Percentiles rank a stretch among this genome's conserved stretches.
phyloP scores from a whole-genome alignment of 345 rosid species.

The Linum trigynum region DNA sequence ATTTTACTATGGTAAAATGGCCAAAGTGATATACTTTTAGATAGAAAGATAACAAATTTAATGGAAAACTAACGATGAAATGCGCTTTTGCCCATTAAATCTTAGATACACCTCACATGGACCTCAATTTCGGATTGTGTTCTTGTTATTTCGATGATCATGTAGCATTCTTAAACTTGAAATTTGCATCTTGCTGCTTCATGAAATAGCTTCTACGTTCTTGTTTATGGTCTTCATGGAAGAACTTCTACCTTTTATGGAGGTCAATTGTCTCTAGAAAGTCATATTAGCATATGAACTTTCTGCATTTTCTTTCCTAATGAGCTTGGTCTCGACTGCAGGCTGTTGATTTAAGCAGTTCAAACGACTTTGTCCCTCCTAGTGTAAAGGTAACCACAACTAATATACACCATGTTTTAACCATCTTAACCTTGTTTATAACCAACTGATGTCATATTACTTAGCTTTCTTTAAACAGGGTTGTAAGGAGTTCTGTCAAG shows the following conservation, averaged over 20 bases:
- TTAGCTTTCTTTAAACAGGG: constrained; percentile 39
- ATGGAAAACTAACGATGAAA: neutral
- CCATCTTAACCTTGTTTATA: constrained; percentile 12
- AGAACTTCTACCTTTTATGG: no score
- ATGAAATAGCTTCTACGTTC: no score
- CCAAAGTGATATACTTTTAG: neutral
- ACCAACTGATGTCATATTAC: constrained; percentile 18
- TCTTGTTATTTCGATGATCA: neutral
- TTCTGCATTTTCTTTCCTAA: constrained; percentile 13
- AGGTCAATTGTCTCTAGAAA: no score
- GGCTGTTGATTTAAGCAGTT: constrained; percentile 76
- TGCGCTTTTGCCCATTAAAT: neutral
- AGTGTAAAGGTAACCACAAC: constrained; percentile 37
- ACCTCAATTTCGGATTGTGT: no score
- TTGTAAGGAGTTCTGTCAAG: constrained; percentile 34
- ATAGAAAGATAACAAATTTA: neutral
- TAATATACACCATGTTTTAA: constrained; percentile 4
- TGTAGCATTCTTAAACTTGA: neutral
- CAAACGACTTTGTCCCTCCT: constrained; percentile 41
- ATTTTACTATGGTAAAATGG: neutral
- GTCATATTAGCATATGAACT: no score
- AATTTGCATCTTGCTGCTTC: no score
- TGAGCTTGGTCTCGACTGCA: constrained; percentile 26
- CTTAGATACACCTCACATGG: neutral
- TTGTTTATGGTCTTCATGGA: no score